Base-by-base conservation (phyloP, 306 rosid genomes). In the Acacia melanoxylon region DNA sequence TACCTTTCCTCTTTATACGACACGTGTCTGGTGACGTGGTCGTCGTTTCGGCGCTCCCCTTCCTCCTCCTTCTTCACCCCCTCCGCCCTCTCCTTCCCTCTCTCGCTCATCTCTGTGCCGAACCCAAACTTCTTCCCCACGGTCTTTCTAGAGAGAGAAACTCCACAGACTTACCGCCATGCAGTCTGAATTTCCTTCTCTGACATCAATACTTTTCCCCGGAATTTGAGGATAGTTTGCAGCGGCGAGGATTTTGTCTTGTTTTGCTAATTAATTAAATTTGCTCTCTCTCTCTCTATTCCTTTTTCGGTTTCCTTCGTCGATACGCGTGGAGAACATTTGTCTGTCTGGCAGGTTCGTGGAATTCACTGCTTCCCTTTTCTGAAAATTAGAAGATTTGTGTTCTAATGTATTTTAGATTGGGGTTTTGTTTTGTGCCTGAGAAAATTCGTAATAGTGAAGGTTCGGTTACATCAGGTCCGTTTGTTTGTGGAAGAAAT, bases 11-110 rank as follows among this genome's bases (percentile, higher is more conserved):
- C 15, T 0, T 13, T 74, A 78, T 81, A 71, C 80, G 90, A 92
- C 98, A 95, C 98, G 97, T 95, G 99, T 91, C 27, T 13, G 62
- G 45, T 92, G 96, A 95, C 97, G 93, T 95, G 98, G 97, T 68
- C 46, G 49, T 85, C 81, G 88, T 84, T 90, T 86, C 89, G 90
- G 89, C 91, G 89, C 90, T 86, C 91, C 70, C 51, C 13, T 75
- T 40, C 44, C 77, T 16, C 4, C 78, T 54, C 69, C 79, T 65
- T 37, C 77, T 74, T 37, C 48, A 2, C 72, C 11, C 9, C 45
- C 71, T 3, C 70, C 88, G 24, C 87, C 81, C 42, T 70, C 58
- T 14, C n/a, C 58, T 14, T 72, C 17, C 40, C 71, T 20, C 19
- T 40, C 19, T 69, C 74, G 24, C 48, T 67, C 81, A 62, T 29